Evolutionary conservation across 2,329 filamentous ascomycete species (phyloP).

Genomic region (Cytospora chrysosperma): DNA sequence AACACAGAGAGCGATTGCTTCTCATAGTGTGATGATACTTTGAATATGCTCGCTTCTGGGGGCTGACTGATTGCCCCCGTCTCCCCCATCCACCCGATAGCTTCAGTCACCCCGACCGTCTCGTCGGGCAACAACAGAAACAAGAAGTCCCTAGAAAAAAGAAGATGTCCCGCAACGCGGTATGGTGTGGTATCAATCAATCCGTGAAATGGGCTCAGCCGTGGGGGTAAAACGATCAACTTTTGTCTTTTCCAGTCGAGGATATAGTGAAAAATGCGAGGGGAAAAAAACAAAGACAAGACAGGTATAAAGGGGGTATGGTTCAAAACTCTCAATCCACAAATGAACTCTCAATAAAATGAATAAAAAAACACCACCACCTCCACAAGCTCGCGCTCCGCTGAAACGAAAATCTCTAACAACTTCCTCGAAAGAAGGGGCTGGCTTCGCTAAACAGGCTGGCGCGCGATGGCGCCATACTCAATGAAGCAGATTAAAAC

Average conservation of each 20-base stretch:
- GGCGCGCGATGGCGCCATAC: conserved; percentile 4
- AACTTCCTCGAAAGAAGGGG: conserved; percentile 14
- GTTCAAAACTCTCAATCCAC: conserved; percentile 5
- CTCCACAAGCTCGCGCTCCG: conserved; percentile 4
- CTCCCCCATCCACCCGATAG: not conserved
- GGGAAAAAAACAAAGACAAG: not conserved
- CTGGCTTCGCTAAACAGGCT: conserved; percentile 16
- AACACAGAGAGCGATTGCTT: conserved; percentile 1
- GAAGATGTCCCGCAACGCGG: conserved; percentile 5
- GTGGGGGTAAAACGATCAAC: conserved; percentile 14
- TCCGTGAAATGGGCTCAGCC: conserved; percentile 18
- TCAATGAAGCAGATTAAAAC: conserved; percentile 20
- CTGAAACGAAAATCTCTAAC: conserved; percentile 5
- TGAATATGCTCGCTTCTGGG: not conserved
- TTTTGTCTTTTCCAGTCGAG: conserved; percentile 19
- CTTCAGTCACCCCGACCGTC: not conserved
- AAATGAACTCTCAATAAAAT: not conserved
- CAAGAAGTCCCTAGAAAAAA: conserved; percentile 1
- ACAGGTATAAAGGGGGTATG: conserved; percentile 12
- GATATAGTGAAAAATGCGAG: not conserved
- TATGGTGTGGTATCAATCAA: conserved; percentile 26
- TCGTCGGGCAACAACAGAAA: not conserved
- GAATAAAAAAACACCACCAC: conserved; percentile 1
- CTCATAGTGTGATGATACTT: not conserved
- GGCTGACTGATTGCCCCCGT: not conserved